Evolutionary conservation across 768 basidiomycete species (phyloP), one percentile per base, ranked within the genome.

Genomic region (Boletus rubropictus): DNA sequence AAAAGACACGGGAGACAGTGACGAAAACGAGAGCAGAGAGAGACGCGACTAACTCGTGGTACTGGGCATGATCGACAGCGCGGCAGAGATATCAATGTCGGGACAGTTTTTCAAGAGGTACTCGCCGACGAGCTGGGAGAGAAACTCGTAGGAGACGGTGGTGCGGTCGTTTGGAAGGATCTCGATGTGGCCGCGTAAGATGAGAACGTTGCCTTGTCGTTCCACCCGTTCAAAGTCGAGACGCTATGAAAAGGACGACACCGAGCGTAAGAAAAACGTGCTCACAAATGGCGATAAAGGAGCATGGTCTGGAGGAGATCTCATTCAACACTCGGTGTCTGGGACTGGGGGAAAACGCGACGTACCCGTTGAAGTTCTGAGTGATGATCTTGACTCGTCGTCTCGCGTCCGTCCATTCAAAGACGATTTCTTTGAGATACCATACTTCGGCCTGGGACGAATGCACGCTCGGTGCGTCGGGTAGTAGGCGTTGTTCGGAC

Each of bases 201-300:
- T 82, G 25, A 95, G 77, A 42, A 93, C 88, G 61, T 96, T 96
- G 68, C 89, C 89, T 87, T 7, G 7, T 4, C 3, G 24, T 17
- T 22, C 7, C 25, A 10, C 24, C 39, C 39, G 7, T 10, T n/a
- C 9, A n/a, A 21, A 15, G 6, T 6, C 4, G 12, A 28, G 8
- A 22, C 5, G 18, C 24, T 6, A 17, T 24, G 3, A 17, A 38
- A 2, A 14, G n/a, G 5, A 18, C 11, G 28, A 20, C 18, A 33
- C 9, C 22, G 5, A 10, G 9, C 10, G 24, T 9, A 22, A 4
- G 27, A 31, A 60, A 21, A 8, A 17, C 0, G 22, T 22, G 21
- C 39, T 56, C 59, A 88, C 89, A 92, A 49, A 92, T 86, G 22
- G 90, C 91, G 56, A 94, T 89, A 54, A 94, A 87, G 0, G 89